Base-by-base conservation (phyloP, 805 yeast species). In the Sporopachydermia lactativora region DNA sequence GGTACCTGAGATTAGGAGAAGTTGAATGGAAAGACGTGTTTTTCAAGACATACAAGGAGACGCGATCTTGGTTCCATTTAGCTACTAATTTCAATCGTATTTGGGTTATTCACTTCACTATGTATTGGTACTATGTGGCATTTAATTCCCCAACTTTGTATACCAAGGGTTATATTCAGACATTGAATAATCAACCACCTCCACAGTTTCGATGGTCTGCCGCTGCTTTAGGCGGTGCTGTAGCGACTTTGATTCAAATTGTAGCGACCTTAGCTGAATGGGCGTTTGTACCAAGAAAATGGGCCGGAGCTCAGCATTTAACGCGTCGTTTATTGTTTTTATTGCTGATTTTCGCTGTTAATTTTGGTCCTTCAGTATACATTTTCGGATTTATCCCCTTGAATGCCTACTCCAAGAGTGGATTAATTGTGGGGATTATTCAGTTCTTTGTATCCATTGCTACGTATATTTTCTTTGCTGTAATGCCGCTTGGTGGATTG, bases 221-320 rank as follows among this genome's bases (percentile, higher is more conserved):
- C 34, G 80, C 79, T 49, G 95, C 95, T 41, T 67, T 88, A 52
- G 97, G 89, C 64, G 98, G 98, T 70, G 62, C 81, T 39, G 69
- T 89, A 52, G 97, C 96, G 41, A 64, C 77, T 45, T 57, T 73
- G 39, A 74, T 92, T 53, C 95, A 92, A 65, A 70, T 92, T 45
- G 50, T 73, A 43, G 98, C 98, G 39, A 88, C 97, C 18, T 44
- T 86, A 31, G 75, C 82, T 54, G 98, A 92, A 65, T 89, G 95
- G 95, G 68, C 77, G 58, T 92, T 86, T 54, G 97, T 92, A 46
- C 98, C 98, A 50, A 80, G 97, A 65, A 75, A 80, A 52, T 92
- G 97, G 97, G 94, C 97, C 28, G 98, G 99, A 64, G 96, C 97
- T 60, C 97, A 89, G 66, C 96, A 83, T 60, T 73, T 92, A 57